Evolutionary conservation across 768 basidiomycete genomes (phyloP).

Genomic region (Boletales sp.): DNA sequence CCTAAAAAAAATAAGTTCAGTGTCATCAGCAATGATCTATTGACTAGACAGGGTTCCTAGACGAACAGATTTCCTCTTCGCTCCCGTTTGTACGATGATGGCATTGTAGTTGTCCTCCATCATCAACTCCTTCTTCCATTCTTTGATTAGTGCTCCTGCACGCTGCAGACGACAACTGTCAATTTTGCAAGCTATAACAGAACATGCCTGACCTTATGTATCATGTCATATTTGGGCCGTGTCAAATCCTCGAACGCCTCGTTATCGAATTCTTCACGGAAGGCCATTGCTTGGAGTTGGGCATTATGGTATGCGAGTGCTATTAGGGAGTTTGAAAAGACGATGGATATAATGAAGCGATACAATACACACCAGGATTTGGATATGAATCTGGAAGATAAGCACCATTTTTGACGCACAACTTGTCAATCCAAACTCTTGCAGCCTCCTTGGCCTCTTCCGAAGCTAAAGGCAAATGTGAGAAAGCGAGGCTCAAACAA

Average conservation of each 20-base stretch:
- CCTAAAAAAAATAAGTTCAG: constrained; percentile 35
- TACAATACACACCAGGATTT: constrained; percentile 70
- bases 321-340: not conserved
- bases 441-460: constrained; percentile 67
- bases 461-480: constrained; percentile 47
- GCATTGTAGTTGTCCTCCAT: constrained; percentile 61
- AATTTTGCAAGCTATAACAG: not conserved
- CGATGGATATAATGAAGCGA: no score
- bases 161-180: constrained; percentile 37
- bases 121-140: constrained; percentile 64
- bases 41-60: not conserved
- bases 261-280: constrained; percentile 83
- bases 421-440: constrained; percentile 69
- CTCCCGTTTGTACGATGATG: constrained; percentile 44
- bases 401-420: constrained; percentile 70
- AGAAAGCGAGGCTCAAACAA: not conserved
- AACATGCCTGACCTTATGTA: constrained; percentile 63
- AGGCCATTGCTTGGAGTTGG: constrained; percentile 88
- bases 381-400: constrained; percentile 90
- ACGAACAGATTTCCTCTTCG: constrained; percentile 73
- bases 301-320: constrained; percentile 84
- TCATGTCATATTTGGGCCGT: constrained; percentile 67
- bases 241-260: constrained; percentile 81
- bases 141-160: constrained; percentile 63
- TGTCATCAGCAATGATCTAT: constrained; percentile 1